Evolutionary conservation across 2,329 filamentous ascomycete genomes (phyloP), one percentile per base, ranked within the genome.

Genomic region (Penicillium sp.): DNA sequence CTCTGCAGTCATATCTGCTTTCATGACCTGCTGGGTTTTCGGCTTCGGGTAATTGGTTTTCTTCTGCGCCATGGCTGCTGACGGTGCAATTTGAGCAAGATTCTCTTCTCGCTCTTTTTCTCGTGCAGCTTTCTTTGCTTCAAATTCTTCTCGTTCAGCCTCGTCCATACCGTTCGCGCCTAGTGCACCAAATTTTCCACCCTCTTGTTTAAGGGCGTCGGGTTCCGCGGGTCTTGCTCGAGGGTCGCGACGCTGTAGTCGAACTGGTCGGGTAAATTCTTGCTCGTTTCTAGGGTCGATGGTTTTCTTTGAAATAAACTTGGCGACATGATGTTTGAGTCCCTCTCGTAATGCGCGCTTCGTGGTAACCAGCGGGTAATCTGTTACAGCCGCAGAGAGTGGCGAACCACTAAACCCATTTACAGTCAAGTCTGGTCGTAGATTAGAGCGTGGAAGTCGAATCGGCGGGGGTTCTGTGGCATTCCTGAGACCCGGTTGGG

Each of bases 31-130:
- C 61, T 91, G 89, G 1, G 87, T 93, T 67, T 93, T 96, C 73
- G 96, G 93, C 69, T 85, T 82, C 54, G 81, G 81, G 21, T 75
- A 76, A 54, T 81, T 79, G 60, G 87, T 83, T 70, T 89, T 86
- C 68, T 89, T 88, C 64, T 88, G 87, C 59, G 86, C 76, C 5
- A 76, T 83, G 58, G 86, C 88, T 24, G 83, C 80, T 1, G 90
- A 88, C 0, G 94, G 94, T 0, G 94, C 94, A 66, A 99, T 97
- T 73, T 96, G 91, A 33, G 94, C 92, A 67, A 93, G 81, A 64
- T 96, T 94, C 38, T 90, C 83, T 18, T 93, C 91, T 20, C 90
- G 86, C 68, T 96, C 89, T 24, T 89, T 90, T 61, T 96, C 90
- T 55, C 90, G 86, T 62, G 95, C 91, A 0, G 88, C 88, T 70